Base-by-base conservation (phyloP, 179 eudicot genomes). In the Beta corolliflora region DNA sequence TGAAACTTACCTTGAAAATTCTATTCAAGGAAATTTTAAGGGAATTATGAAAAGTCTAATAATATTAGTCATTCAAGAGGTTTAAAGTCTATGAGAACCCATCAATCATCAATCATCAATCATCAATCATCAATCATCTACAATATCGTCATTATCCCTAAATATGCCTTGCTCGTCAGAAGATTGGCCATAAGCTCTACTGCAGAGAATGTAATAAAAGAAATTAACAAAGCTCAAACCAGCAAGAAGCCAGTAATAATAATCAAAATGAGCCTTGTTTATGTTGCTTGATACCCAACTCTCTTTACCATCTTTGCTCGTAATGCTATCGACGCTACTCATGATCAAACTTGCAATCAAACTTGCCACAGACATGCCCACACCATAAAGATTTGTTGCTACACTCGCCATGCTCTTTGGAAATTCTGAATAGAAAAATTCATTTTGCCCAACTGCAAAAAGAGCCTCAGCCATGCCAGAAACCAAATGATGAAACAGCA, bases 381-480 rank as follows among this genome's bases (percentile, higher is more conserved):
- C 12, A 11, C 77, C 68, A 23, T 36, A 73, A 8, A 89, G 78
- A 60, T 66, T 81, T 7, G 89, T 52, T 1, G 89, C 89, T 1
- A 88, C 44, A 63, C 93, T 86, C 0, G 91, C 84, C 93, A 89
- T 86, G 73, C 89, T 88, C 78, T 79, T 81, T 0, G 93, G 92
- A 25, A 88, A 78, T 78, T 88, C 91, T 0, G 83, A 78, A 58
- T 79, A 87, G 54, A 83, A 89, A 71, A 89, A 89, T 81, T 91
- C 91, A 8, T 81, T 86, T 67, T 91, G 91, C 9, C 77, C 89
- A 5, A 88, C 63, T 3, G 81, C 84, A 9, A 82, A 75, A n/a
- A 84, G 79, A 16, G 88, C 91, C 77, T 84, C 85, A 1, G 90
- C 88, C 5, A 89, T 52, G 1, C 93, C 91, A 16, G 9, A 16